Base-by-base conservation (phyloP, 371 early-diverging fungal genomes). In the Rhizomucor pusillus region DNA sequence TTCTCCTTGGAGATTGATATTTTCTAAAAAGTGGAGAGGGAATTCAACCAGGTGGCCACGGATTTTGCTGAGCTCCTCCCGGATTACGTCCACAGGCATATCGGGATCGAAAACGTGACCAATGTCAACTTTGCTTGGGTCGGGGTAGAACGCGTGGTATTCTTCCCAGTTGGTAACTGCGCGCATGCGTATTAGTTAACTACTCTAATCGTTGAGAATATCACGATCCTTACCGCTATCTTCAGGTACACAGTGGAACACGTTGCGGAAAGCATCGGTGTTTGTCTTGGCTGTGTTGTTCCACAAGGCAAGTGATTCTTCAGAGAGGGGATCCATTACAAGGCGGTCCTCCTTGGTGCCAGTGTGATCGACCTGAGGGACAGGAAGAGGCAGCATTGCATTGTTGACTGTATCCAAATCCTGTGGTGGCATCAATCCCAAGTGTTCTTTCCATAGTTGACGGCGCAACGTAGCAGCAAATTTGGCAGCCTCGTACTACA, bases 381-480 rank as follows among this genome's bases (percentile, higher is more conserved):
- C 66, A 52, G 79, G 79, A 29, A 84, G 53, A 50, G 76, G 65
- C 62, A 75, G 56, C 79, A 73, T 81, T 33, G 73, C 75, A 41
- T 63, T 52, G 9, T 66, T 80, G 1, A 82, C 73, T 1, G 65
- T 56, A 48, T 74, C 68, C 48, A 79, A 35, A 14, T 50, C 67
- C 18, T 77, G 73, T 23, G 76, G 72, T 3, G 68, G 69, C 20
- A 88, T 41, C 16, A 91, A 58, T 4, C 95, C 95, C 14, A 90
- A 66, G 64, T 94, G 95, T 62, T 95, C 95, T 50, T 85, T 85
- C 73, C 92, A 92, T 10, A 95, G 70, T 40, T 82, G 79, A 29
- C 84, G 79, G 4, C 95, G 84, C 47, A 94, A 67, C 5, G 84
- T 79, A 56, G 84, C 85, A 5, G 90, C 93, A 57, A 87, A 87